A percentile compares a stretch with the other conserved stretches of the same genome.
Conservation (phyloP, 140 eudicot genomes). For the Senecio squalidus region DNA sequence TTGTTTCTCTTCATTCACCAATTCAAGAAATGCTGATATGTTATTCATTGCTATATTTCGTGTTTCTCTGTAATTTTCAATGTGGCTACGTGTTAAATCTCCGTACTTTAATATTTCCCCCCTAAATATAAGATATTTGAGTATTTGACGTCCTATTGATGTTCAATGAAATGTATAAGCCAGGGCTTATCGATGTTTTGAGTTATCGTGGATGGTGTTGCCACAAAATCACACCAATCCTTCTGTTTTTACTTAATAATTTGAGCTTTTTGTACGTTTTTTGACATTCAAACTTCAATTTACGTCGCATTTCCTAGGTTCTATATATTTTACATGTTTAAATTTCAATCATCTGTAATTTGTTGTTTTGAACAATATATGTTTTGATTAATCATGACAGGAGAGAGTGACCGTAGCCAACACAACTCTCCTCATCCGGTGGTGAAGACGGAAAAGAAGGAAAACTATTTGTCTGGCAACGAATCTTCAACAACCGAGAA, state of each 20-base stretch:
- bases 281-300: not conserved
- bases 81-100: conserved; percentile 23
- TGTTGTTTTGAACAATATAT: conserved; percentile 5
- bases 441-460: conserved; percentile 17
- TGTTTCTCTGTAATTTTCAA: not conserved
- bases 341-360: too few species aligned
- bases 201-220: not conserved
- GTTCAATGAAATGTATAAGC: conserved; percentile 5
- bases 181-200: not conserved
- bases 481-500: conserved; percentile 16
- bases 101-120: not conserved
- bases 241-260: not conserved
- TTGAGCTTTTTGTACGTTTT: not conserved
- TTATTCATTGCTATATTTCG: not conserved
- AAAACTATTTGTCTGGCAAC: conserved; percentile 9
- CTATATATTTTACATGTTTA: not conserved
- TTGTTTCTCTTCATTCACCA: not conserved
- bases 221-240: not conserved
- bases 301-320: conserved; percentile 11
- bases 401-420: conserved; percentile 45
- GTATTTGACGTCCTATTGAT: not conserved
- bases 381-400: conserved; percentile 35
- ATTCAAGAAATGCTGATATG: conserved; percentile 15
- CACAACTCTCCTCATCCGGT: conserved; percentile 31
- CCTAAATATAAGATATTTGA: not conserved